Conservation (phyloP, 2,329 filamentous ascomycete genomes). For the Aspergillus intermedius region DNA sequence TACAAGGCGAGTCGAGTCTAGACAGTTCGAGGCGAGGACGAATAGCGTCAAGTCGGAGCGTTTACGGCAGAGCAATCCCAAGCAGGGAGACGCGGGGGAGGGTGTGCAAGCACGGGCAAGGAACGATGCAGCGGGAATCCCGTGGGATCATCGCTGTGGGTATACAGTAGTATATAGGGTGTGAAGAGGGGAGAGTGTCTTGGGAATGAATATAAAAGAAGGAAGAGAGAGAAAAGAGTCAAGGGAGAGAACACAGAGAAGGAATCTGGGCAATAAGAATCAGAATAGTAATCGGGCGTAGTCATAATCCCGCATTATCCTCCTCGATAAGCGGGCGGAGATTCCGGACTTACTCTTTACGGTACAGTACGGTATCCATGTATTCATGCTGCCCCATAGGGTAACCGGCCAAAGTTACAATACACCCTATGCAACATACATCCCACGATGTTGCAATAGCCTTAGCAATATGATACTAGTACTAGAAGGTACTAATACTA, state of each 20-base stretch:
- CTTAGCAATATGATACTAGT: background rate
- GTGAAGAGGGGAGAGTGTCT: constrained; percentile 1
- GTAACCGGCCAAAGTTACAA: too few relatives aligned
- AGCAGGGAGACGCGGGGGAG: constrained; percentile 22
- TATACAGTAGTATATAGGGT: constrained; percentile 1
- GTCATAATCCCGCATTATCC: background rate
- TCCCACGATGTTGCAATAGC: background rate
- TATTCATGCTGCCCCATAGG: too few relatives aligned
- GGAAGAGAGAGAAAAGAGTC: background rate
- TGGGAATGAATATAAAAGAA: background rate
- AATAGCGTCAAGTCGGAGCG: constrained; percentile 4
- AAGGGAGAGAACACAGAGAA: constrained; percentile 1
- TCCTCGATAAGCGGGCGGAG: background rate
- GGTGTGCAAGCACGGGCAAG: constrained; percentile 29
- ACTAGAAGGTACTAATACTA: too few relatives aligned
- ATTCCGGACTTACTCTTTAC: background rate
- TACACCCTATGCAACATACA: too few relatives aligned
- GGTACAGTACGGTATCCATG: too few relatives aligned
- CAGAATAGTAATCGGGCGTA: constrained; percentile 4
- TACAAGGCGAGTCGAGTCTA: too few relatives aligned
- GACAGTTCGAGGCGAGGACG: background rate
- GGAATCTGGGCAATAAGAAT: constrained; percentile 2
- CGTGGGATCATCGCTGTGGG: constrained; percentile 22
- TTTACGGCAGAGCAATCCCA: constrained; percentile 26
- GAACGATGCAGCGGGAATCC: constrained; percentile 11